These are phyloP conservation scores for Blastomyces parvus DNA, from an alignment of 2,329 filamentous ascomycete genomes.

Conservation along the genomic window DNA sequence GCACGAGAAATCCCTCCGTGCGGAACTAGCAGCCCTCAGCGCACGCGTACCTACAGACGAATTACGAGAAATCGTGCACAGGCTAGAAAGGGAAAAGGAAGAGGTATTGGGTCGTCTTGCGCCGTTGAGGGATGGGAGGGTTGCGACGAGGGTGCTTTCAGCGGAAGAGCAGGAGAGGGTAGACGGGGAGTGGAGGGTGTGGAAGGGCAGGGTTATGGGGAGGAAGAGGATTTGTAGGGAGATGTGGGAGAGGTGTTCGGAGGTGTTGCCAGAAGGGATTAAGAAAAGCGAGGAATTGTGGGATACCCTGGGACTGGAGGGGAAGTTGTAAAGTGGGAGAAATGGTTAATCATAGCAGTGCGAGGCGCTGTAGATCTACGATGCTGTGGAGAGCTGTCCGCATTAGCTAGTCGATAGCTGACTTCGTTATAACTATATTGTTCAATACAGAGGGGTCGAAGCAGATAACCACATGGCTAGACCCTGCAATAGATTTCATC, in stretches of 20 bases:
- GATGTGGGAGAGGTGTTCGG: conserved; percentile 43
- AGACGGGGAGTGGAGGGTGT: conserved; percentile 39
- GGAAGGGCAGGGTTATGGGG: conserved; percentile 31
- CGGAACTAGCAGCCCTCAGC: conserved; percentile 38
- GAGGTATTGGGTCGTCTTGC: conserved; percentile 35
- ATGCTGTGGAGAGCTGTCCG: too few relatives aligned
- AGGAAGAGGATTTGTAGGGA: conserved; percentile 43
- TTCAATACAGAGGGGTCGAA: too few relatives aligned
- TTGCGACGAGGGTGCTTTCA: conserved; percentile 34
- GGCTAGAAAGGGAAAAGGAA: conserved; percentile 38
- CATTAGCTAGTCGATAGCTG: too few relatives aligned
- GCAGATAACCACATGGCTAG: too few relatives aligned
- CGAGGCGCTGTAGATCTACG: neutral
- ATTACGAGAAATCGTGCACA: conserved; percentile 37
- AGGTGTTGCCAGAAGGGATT: conserved; percentile 39
- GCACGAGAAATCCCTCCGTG: conserved; percentile 43
- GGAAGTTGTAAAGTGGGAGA: conserved; percentile 20
- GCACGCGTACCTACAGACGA: conserved; percentile 44
- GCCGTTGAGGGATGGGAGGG: conserved; percentile 32
- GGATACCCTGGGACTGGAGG: conserved; percentile 37
- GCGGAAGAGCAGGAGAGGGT: conserved; percentile 40
- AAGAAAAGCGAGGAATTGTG: conserved; percentile 41
- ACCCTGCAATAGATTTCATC: too few relatives aligned
- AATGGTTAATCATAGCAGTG: neutral
- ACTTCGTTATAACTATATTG: too few relatives aligned